These are phyloP conservation scores for Aphanomyces stellatus DNA, from an alignment of 352 stramenopile genomes.

Conservation along the genomic window DNA sequence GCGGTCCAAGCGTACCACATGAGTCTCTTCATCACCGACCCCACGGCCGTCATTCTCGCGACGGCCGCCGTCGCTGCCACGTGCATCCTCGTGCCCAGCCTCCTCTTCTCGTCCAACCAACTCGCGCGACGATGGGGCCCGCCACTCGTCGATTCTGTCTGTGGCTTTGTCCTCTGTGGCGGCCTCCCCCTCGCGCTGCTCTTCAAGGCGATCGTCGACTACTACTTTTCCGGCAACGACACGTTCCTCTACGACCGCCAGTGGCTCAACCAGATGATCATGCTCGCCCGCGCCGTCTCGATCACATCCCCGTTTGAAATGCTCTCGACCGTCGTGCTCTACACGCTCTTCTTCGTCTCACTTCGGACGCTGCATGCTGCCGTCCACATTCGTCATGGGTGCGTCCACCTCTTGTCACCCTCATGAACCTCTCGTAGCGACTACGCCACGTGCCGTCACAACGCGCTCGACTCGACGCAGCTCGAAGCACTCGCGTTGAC, in stretches of 20 bases:
- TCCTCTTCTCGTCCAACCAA: not conserved
- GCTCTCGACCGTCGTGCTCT: not conserved
- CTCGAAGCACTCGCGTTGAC: too few relatives aligned
- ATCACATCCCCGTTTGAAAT: not conserved
- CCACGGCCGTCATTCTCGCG: not conserved
- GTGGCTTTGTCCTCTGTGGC: not conserved
- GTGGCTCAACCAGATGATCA: constrained; percentile 15
- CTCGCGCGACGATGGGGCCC: not conserved
- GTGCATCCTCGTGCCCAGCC: not conserved
- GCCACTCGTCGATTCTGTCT: not conserved
- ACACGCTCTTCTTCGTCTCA: constrained; percentile 5
- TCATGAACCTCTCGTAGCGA: too few relatives aligned
- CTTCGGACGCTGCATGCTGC: not conserved
- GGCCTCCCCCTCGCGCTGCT: not conserved
- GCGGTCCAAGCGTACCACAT: not conserved
- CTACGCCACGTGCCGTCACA: too few relatives aligned
- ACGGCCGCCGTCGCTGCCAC: not conserved
- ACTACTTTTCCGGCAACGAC: not conserved
- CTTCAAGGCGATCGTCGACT: not conserved
- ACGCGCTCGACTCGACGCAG: too few relatives aligned
- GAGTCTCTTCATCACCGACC: not conserved
- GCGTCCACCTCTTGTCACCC: too few relatives aligned
- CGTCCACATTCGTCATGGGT: not conserved
- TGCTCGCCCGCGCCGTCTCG: constrained; percentile 4
- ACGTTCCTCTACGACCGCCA: not conserved